Evolutionary conservation across 192 early-diverging fungal genomes (phyloP).

Genomic region (Backusella westeae): DNA sequence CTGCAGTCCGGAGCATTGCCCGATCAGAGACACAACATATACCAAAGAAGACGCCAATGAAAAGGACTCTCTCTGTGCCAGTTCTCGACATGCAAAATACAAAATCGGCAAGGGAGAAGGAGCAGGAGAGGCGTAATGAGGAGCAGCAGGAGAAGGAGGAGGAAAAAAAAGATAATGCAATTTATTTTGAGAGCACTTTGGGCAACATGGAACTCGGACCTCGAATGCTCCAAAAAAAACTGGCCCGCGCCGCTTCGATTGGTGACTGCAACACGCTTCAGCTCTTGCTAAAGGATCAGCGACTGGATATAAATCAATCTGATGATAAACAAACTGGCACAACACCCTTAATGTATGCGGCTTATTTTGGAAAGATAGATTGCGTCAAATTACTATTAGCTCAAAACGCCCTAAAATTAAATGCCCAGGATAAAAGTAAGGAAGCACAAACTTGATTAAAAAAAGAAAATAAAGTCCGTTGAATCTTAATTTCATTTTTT

Average conservation of each 20-base stretch:
- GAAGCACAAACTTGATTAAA: not conserved
- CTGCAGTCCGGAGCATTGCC: not conserved
- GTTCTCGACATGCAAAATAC: not conserved
- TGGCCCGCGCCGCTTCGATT: constrained; percentile 69
- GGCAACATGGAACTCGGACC: constrained; percentile 44
- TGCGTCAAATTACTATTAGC: constrained; percentile 70
- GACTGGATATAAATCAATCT: constrained; percentile 60
- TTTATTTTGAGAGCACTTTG: constrained; percentile 3
- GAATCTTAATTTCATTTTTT: not conserved
- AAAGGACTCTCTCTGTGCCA: not conserved
- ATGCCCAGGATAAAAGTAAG: constrained; percentile 62
- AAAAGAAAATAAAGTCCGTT: not conserved
- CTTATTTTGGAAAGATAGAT: constrained; percentile 78
- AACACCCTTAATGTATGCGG: constrained; percentile 82
- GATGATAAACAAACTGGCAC: constrained; percentile 80
- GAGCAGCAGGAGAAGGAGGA: not conserved
- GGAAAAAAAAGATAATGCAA: constrained; percentile 2
- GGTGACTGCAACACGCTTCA: constrained; percentile 65
- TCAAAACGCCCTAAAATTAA: constrained; percentile 63
- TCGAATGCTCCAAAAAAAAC: constrained; percentile 46
- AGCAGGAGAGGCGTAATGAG: not conserved
- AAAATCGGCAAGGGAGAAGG: not conserved
- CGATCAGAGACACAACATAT: not conserved
- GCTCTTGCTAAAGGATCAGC: constrained; percentile 47
- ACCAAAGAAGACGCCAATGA: constrained; percentile 1